These are phyloP conservation scores for Mucor saturninus DNA, from an alignment of 371 early-diverging fungal genomes.

Conservation along the genomic window DNA sequence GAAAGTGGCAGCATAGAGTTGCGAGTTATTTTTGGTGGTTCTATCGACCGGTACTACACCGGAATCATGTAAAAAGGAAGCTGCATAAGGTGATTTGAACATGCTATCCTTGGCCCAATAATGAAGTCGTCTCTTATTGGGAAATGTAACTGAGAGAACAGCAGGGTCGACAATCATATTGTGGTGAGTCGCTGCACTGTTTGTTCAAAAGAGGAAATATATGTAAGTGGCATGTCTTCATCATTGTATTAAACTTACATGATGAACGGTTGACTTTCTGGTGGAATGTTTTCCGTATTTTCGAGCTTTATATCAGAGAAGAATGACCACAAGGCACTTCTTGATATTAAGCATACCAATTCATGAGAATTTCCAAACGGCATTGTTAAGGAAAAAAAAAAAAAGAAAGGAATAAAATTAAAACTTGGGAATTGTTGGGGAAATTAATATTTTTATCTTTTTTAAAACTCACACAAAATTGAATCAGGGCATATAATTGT, in stretches of 20 bases:
- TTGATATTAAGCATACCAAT: slow-evolving; percentile 42
- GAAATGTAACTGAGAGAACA: slow-evolving; percentile 51
- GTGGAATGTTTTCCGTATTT: slow-evolving; percentile 42
- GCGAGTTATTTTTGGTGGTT: slow-evolving; percentile 56
- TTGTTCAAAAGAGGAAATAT: background rate
- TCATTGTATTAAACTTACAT: slow-evolving; percentile 31
- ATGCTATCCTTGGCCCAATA: slow-evolving; percentile 66
- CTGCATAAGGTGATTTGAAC: slow-evolving; percentile 50
- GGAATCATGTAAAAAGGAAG: slow-evolving; percentile 42
- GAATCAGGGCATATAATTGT: background rate
- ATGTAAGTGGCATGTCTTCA: too few species aligned
- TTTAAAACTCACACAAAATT: background rate
- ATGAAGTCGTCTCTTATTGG: slow-evolving; percentile 53
- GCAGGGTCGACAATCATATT: slow-evolving; percentile 67
- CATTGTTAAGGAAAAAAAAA: slow-evolving; percentile 29
- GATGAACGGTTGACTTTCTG: slow-evolving; percentile 42
- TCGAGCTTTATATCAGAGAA: slow-evolving; percentile 48
- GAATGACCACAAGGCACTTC: slow-evolving; percentile 56
- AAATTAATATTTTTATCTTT: background rate
- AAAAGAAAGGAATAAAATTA: background rate
- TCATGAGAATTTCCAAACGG: slow-evolving; percentile 56
- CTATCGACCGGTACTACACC: slow-evolving; percentile 67
- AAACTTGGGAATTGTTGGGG: background rate
- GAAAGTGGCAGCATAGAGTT: slow-evolving; percentile 53
- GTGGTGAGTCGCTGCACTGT: slow-evolving; percentile 59